Evolutionary conservation across 768 basidiomycete genomes (phyloP).

Genomic region (Kwoniella shandongensis): DNA sequence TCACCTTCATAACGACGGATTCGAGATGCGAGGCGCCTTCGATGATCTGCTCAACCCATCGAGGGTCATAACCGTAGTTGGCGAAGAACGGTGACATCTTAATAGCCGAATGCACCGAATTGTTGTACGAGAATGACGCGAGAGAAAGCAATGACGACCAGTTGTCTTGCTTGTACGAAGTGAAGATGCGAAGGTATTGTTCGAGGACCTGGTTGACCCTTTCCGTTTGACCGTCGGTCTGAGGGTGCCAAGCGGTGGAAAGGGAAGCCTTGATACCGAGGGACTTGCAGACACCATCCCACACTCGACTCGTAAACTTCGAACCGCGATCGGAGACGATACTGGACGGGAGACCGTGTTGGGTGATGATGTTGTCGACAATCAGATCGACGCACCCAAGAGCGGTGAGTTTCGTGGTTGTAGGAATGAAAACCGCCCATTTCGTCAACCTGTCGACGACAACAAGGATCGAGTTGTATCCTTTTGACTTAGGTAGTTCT

Average conservation of each 20-base stretch:
- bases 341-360: constrained; percentile 39
- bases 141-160: constrained; percentile 52
- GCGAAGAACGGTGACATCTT: constrained; percentile 16
- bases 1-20: not conserved
- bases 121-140: constrained; percentile 30
- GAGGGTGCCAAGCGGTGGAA: constrained; percentile 58
- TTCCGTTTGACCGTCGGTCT: constrained; percentile 57
- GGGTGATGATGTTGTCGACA: constrained; percentile 16
- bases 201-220: constrained; percentile 56
- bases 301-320: constrained; percentile 46
- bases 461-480: constrained; percentile 55
- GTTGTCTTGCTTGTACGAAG: constrained; percentile 49
- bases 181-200: constrained; percentile 54
- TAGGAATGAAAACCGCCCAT: constrained; percentile 57
- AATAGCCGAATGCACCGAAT: constrained; percentile 10
- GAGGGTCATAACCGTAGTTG: constrained; percentile 18
- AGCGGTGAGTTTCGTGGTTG: constrained; percentile 42
- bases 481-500: constrained; percentile 46
- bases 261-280: constrained; percentile 52
- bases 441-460: constrained; percentile 57
- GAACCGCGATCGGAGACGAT: constrained; percentile 47
- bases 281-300: constrained; percentile 48
- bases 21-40: not conserved
- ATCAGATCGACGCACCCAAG: constrained; percentile 39
- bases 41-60: not conserved